phyloP scores from a whole-genome alignment of 495 filamentous ascomycete species.

The Extremus antarcticus region DNA sequence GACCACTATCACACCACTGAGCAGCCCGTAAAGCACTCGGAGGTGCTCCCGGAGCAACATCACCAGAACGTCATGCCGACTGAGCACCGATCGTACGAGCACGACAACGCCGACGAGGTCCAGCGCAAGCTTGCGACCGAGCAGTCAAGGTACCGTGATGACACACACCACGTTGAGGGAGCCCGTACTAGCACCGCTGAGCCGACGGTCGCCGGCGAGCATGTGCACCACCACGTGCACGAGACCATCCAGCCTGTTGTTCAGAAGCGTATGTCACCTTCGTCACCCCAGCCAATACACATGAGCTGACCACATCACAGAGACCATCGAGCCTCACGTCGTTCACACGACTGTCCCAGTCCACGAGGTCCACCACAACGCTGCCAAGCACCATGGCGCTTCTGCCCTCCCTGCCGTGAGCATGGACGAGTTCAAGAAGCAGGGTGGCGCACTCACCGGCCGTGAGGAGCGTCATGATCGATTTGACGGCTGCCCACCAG shows the following conservation, averaged over 20 bases:
- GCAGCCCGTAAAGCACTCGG: conserved; percentile 29
- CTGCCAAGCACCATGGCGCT: conserved; percentile 47
- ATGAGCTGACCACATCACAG: conserved; percentile 19
- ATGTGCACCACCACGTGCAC: conserved; percentile 50
- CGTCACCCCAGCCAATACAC: background rate
- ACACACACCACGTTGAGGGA: conserved; percentile 35
- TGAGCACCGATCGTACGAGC: conserved; percentile 44
- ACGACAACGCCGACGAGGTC: conserved; percentile 39
- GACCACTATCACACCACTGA: conserved; percentile 37
- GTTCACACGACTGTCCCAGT: conserved; percentile 57
- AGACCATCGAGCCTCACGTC: conserved; percentile 52
- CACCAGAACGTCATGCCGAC: conserved; percentile 36
- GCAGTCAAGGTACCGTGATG: conserved; percentile 39
- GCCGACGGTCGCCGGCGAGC: conserved; percentile 46
- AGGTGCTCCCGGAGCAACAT: conserved; percentile 31
- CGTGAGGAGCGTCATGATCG: conserved; percentile 43
- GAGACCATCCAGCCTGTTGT: conserved; percentile 58
- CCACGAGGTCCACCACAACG: conserved; percentile 48
- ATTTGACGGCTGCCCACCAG: conserved; percentile 23
- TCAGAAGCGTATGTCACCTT: conserved; percentile 35
- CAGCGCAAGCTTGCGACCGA: conserved; percentile 38
- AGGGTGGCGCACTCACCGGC: conserved; percentile 46
- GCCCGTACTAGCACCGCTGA: conserved; percentile 37
- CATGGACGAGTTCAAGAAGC: conserved; percentile 48
- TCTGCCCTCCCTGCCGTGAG: conserved; percentile 46